Evolutionary conservation across 257 asterid genomes (phyloP).

Genomic region (Primulina eburnea): DNA sequence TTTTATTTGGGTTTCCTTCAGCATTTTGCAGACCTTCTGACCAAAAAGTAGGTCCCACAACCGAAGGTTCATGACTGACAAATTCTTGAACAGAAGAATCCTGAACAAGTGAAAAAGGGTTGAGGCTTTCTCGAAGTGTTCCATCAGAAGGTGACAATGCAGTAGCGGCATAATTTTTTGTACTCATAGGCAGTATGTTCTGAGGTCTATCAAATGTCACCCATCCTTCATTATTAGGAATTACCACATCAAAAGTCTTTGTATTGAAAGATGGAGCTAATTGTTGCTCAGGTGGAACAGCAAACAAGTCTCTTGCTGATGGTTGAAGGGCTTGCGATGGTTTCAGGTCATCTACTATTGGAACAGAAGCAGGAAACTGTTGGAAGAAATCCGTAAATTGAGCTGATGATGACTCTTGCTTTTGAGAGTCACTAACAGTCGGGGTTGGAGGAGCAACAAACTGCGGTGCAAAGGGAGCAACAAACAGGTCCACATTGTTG

Average conservation of each 20-base stretch:
- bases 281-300: constrained; percentile 39
- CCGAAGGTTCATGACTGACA: constrained; percentile 31
- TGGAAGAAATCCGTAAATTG: background rate
- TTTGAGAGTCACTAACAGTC: background rate
- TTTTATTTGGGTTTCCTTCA: constrained; percentile 28
- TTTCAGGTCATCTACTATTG: background rate
- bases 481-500: background rate
- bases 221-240: constrained; percentile 42
- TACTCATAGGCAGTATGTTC: constrained; percentile 33
- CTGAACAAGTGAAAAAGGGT: constrained; percentile 45
- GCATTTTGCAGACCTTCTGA: constrained; percentile 28
- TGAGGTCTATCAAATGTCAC: constrained; percentile 45
- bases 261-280: constrained; percentile 18
- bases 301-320: constrained; percentile 47
- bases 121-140: constrained; percentile 29
- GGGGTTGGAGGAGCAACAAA: background rate
- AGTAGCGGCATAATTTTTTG: constrained; percentile 34
- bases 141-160: constrained; percentile 42
- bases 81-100: constrained; percentile 32
- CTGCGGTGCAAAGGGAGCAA: background rate
- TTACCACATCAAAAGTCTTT: constrained; percentile 25
- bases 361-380: background rate
- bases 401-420: background rate
- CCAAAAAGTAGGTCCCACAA: constrained; percentile 30
- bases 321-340: constrained; percentile 32